A percentile compares a stretch with the other conserved stretches of the same genome.
Evolutionary conservation across 2,329 filamentous ascomycete species (phyloP).

Genomic region (Cladosporium sphaerospermum): DNA sequence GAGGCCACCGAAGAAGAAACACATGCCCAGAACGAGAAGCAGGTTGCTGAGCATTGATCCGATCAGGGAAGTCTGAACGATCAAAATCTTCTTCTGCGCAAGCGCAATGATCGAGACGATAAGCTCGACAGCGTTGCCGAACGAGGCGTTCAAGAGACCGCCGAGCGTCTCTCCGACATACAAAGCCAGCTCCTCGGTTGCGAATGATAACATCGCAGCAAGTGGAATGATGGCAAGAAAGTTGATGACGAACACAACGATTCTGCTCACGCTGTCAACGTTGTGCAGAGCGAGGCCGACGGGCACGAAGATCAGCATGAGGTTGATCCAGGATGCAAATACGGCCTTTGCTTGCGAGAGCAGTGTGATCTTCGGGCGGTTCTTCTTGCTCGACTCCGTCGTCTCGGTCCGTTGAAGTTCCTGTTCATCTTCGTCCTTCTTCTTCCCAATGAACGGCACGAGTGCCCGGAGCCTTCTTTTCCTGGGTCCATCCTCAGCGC

Average conservation of each 20-base stretch:
- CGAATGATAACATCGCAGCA: constrained; percentile 78
- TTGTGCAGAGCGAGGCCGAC: constrained; percentile 64
- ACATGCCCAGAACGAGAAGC: constrained; percentile 83
- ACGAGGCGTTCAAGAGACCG: constrained; percentile 82
- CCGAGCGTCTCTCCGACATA: constrained; percentile 75
- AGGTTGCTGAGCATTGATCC: constrained; percentile 89
- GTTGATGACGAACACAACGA: constrained; percentile 72
- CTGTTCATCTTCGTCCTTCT: constrained; percentile 15
- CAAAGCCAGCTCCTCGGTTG: constrained; percentile 83
- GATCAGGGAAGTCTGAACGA: constrained; percentile 88
- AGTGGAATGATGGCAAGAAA: constrained; percentile 90
- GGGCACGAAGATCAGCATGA: constrained; percentile 71
- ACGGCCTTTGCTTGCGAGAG: constrained; percentile 61
- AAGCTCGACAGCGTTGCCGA: constrained; percentile 55
- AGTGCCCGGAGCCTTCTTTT: constrained; percentile 21
- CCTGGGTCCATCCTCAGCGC: constrained; percentile 13
- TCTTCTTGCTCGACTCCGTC: constrained; percentile 21
- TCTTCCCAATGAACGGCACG: constrained; percentile 18
- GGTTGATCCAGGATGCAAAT: constrained; percentile 79
- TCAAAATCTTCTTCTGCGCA: constrained; percentile 64
- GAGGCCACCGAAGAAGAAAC: constrained; percentile 81
- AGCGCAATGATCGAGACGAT: constrained; percentile 76
- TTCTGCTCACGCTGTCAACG: constrained; percentile 53
- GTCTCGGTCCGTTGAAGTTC: constrained; percentile 14
- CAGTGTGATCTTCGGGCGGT: constrained; percentile 24